Evolutionary conservation across 2,329 filamentous ascomycete genomes (phyloP), one percentile per base, ranked within the genome.

Genomic region (Trichoderma sp.): DNA sequence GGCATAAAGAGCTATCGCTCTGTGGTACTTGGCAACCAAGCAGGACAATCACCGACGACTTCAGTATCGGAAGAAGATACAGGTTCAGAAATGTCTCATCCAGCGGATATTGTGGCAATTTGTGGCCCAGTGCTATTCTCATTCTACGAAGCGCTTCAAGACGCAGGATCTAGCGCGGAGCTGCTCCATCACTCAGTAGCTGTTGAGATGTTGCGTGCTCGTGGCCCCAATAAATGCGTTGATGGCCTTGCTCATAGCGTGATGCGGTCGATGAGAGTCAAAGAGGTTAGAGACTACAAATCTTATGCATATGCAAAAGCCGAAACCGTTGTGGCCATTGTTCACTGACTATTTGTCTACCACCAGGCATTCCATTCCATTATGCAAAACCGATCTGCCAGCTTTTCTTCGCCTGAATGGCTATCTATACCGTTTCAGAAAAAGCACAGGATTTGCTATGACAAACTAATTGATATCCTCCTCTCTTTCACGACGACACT

Each of bases 321-420:
- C 16, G 30, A n/a, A 10, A 21, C 16, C 4, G 3, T 21, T 49
- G n/a, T 24, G 7, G 10, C 11, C 4, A 24, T 49, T 46, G 5
- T 34, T 63, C 5, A 24, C 64, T 51, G 59, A 59, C 28, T 13
- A 24, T 1, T 0, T 13, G 21, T 16, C 55, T 2, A 4, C 21
- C 39, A 3, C n/a, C 39, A 67, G 65, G 65, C 65, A 18, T 59
- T 67, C 13, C 54, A 67, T 32, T 60, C 65, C n/a, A 67, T 67
- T 24, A 59, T 67, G 65, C 56, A 60, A 18, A 67, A 67, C 30
- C 30, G 65, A 67, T 16, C 43, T 37, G 65, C 65, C 32, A 60
- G 11, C 0, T 67, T 67, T 39, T 54, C 32, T 26, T 67, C 65
- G 1, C 65, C 65, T 7, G 65, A 67, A 21, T 67, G 65, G 65